Evolutionary conservation across 805 yeast genomes (phyloP), one percentile per base, ranked within the genome.

Genomic region (Ogataea glucozyma): DNA sequence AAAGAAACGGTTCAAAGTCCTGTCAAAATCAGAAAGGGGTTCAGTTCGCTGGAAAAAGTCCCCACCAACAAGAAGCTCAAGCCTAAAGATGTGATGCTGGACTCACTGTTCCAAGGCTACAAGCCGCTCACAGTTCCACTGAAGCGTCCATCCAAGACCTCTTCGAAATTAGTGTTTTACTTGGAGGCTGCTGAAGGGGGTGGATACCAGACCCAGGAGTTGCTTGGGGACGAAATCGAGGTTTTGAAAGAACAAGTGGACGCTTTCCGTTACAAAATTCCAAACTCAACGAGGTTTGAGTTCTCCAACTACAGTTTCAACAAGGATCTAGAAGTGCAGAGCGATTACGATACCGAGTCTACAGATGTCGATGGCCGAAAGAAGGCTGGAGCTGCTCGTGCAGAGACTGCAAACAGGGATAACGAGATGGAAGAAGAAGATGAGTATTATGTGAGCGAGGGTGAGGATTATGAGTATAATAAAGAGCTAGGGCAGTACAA

Each of bases 51-150:
- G n/a, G 51, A 58, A 2, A 65, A 61, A 40, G 69, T 66, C 9
- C 66, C 70, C 13, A 57, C 58, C 18, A 62, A 67, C 1, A 48
- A 58, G 30, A 55, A 56, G 14, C 43, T 65, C 13, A 63, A 55
- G 23, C 64, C 70, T 7, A 62, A 57, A 31, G 68, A 64, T 19
- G 51, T 66, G 8, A 40, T 66, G 22, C 39, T 66, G 18, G 69
- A 66, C 45, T 56, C 49, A n/a, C 47, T 66, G 6, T 65, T 65
- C 45, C 65, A 59, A 44, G 70, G 67, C 2, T 65, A 63, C 38
- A 59, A 62, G 31, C 71, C 71, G 11, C 45, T 66, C 23, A 58
- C 67, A 9, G 31, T 62, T 20, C 69, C 69, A 2, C 45, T 62
- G 17, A 41, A 49, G 3, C 66, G 67, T 10, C 59, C 60, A 4